Evolutionary conservation across 225 moss, liverwort and hornwort genomes (phyloP).

Genomic region (Takakia lepidozioides): DNA sequence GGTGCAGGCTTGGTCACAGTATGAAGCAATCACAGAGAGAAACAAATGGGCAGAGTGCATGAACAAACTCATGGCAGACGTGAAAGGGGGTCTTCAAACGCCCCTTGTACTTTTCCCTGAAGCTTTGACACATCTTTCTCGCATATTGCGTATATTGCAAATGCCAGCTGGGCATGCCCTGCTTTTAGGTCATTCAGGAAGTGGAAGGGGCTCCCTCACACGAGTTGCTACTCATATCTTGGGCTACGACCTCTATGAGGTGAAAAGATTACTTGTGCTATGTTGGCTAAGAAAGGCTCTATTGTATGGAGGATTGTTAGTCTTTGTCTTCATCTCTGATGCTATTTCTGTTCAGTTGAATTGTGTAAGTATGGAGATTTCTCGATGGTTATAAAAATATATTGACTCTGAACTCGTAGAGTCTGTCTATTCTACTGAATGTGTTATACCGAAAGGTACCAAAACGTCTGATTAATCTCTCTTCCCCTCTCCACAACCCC

Average conservation of each 20-base stretch:
- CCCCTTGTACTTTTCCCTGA: slow-evolving; percentile 40
- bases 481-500: no score
- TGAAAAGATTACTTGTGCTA: slow-evolving; percentile 1
- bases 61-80: slow-evolving; percentile 18
- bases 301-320: no score
- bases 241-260: slow-evolving; percentile 26
- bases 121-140: slow-evolving; percentile 41
- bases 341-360: no score
- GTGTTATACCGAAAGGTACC: no score
- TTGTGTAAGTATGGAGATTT: no score
- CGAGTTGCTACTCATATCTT: slow-evolving; percentile 32
- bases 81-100: slow-evolving; percentile 16
- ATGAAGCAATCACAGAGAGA: slow-evolving; percentile 28
- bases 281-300: no score
- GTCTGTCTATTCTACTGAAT: no score
- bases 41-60: slow-evolving; percentile 27
- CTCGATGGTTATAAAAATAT: no score
- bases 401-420: no score
- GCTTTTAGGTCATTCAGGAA: slow-evolving; percentile 42
- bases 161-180: slow-evolving; percentile 27
- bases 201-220: slow-evolving; percentile 41
- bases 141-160: slow-evolving; percentile 31
- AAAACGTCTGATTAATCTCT: no score
- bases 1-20: slow-evolving; percentile 20
- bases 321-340: no score